Evolutionary conservation across 2,329 filamentous ascomycete genomes (phyloP), one percentile per base, ranked within the genome.

Genomic region (Verticillium isaacii): DNA sequence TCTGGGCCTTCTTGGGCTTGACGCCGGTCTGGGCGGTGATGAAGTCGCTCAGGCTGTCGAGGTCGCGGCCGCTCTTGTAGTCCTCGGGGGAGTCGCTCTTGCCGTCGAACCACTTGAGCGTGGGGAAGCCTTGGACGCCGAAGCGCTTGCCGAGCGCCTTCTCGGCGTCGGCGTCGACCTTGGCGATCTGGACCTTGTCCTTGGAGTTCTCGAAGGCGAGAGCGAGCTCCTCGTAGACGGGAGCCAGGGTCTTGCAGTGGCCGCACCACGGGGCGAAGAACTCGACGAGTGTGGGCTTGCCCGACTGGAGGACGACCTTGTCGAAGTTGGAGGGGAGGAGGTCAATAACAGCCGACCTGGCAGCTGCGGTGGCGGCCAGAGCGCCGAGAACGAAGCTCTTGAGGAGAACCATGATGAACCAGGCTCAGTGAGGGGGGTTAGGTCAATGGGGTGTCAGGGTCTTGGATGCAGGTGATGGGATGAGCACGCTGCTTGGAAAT

Each of bases 221-320:
- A 56, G 87, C 95, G 54, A 99, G 87, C 74, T 99, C 91, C 76
- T 99, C 95, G 78, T 96, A 99, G 63, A 96, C 82, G 58, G 95
- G 96, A 17, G 95, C 95, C 37, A 99, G 90, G 72, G 82, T 96
- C 86, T 98, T 98, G 92, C 95, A 99, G 84, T 99, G 95, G 36
- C 95, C 96, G 73, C 95, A 99, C 95, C 95, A 99, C 29, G 94
- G 93, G 37, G 95, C 95, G 74, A 96, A 98, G 85, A 99, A 99
- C 77, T 98, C 93, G 70, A 98, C 93, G 32, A 99, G 88, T 0
- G 95, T 93, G 54, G 95, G 94, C 82, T 96, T 98, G 77, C 93
- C 93, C 56, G 91, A 94, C 75, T 96, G 87, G 64, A 97, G 84
- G 66, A 97, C 92, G 61, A 97, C 83, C 57, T 89, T 80, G 81